phyloP scores from a whole-genome alignment of 306 rosid genomes.

The Malus sylvestris region DNA sequence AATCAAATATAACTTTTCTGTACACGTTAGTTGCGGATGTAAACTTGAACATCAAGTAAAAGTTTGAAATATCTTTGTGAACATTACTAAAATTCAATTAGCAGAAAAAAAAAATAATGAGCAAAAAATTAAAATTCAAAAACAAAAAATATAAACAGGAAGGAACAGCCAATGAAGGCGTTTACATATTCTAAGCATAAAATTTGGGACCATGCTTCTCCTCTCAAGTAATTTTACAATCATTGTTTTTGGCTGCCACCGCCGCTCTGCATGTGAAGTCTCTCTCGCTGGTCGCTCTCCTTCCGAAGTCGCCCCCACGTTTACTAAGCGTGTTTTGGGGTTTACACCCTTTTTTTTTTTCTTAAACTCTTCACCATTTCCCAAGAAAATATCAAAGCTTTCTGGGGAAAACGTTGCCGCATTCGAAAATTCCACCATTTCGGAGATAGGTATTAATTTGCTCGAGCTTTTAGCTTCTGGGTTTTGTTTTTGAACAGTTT shows the following conservation, averaged over 20 bases:
- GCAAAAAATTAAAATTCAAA: background rate
- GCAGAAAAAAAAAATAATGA: background rate
- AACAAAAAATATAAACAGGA: background rate
- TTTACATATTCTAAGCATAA: background rate
- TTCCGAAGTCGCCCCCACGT: constrained; percentile 73
- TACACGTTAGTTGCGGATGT: too few relatives aligned
- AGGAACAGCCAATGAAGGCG: background rate
- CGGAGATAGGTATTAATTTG: constrained; percentile 20
- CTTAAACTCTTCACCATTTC: constrained; percentile 23
- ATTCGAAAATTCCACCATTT: constrained; percentile 15
- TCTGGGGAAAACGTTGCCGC: constrained; percentile 3
- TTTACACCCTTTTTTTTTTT: background rate
- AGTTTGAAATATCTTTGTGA: too few relatives aligned
- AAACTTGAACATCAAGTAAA: background rate
- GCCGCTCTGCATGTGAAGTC: constrained; percentile 27
- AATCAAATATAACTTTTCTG: too few relatives aligned
- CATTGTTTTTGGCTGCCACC: background rate
- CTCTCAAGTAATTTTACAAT: background rate
- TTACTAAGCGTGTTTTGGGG: constrained; percentile 27
- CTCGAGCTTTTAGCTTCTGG: constrained; percentile 18
- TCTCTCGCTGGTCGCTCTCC: background rate
- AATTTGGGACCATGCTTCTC: background rate
- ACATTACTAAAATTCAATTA: background rate
- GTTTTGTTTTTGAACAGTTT: constrained; percentile 8
- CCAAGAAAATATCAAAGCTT: constrained; percentile 12